phyloP scores from a whole-genome alignment of 129 eudicot genomes.

The Flaveria linearis region DNA sequence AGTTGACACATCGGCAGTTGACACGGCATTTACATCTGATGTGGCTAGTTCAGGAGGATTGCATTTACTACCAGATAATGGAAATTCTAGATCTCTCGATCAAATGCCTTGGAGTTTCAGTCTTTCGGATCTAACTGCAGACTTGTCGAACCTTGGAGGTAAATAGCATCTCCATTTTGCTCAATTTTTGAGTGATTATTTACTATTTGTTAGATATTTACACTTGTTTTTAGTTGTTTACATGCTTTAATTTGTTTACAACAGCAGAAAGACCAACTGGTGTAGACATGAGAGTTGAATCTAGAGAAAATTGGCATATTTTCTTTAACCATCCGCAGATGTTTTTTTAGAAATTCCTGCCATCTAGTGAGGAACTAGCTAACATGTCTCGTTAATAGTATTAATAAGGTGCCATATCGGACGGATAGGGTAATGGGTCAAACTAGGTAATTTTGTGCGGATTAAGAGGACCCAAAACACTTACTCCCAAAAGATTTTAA shows the following conservation, averaged over 20 bases:
- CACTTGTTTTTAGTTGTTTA: not conserved
- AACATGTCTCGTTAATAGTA: not conserved
- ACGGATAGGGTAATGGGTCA: not conserved
- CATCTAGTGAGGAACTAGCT: not conserved
- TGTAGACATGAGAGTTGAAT: not conserved
- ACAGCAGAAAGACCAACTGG: not conserved
- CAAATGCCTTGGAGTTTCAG: constrained; percentile 97
- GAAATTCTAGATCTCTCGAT: constrained; percentile 71
- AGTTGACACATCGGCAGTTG: constrained; percentile 83
- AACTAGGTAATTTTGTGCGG: not conserved
- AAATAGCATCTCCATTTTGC: constrained; percentile 9
- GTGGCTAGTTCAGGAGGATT: constrained; percentile 87
- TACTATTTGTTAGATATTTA: constrained; percentile 8
- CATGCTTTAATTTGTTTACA: not conserved
- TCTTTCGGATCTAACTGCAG: constrained; percentile 94
- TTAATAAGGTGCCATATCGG: not conserved
- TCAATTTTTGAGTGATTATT: not conserved
- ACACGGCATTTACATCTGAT: constrained; percentile 81
- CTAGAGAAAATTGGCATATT: not conserved
- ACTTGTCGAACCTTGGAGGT: constrained; percentile 97
- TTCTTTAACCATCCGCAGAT: not conserved
- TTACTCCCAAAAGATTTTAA: not conserved
- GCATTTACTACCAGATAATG: constrained; percentile 80
- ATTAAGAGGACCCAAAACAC: not conserved
- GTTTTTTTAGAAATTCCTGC: not conserved